phyloP scores from a whole-genome alignment of 352 stramenopile species.

The Vaucheria bursata region DNA sequence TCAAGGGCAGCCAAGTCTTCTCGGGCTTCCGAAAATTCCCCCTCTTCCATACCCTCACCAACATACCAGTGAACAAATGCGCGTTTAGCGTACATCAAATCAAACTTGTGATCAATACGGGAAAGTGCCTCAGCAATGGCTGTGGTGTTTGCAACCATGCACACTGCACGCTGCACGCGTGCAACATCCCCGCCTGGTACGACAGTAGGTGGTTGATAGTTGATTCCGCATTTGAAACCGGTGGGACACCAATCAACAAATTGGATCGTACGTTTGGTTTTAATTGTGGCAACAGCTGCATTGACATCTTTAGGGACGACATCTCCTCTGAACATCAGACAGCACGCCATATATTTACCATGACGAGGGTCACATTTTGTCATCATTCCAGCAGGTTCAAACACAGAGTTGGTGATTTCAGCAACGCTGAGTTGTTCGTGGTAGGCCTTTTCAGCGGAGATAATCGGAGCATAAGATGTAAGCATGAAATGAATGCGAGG shows the following conservation, averaged over 20 bases:
- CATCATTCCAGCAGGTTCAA: slow-evolving; percentile 96
- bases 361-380: slow-evolving; percentile 97
- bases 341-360: slow-evolving; percentile 98
- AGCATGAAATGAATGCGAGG: slow-evolving; percentile 99
- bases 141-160: slow-evolving; percentile 98
- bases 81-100: slow-evolving; percentile 99
- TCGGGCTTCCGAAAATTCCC: slow-evolving; percentile 97
- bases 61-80: slow-evolving; percentile 99
- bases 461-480: slow-evolving; percentile 93
- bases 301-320: slow-evolving; percentile 89
- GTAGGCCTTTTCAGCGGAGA: slow-evolving; percentile 93
- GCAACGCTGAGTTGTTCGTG: slow-evolving; percentile 92
- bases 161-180: slow-evolving; percentile 91
- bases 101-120: slow-evolving; percentile 98
- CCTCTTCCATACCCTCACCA: slow-evolving; percentile 99
- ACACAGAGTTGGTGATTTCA: slow-evolving; percentile 96
- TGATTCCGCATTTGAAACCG: slow-evolving; percentile 98
- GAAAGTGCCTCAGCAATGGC: slow-evolving; percentile 95
- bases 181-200: slow-evolving; percentile 91
- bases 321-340: slow-evolving; percentile 94
- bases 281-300: slow-evolving; percentile 91
- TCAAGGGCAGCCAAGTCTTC: slow-evolving; percentile 91
- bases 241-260: slow-evolving; percentile 99
- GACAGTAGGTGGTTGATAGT: slow-evolving; percentile 93
- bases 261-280: slow-evolving; percentile 98